Conservation (phyloP, 257 asterid species). For the Solanum piurae region DNA sequence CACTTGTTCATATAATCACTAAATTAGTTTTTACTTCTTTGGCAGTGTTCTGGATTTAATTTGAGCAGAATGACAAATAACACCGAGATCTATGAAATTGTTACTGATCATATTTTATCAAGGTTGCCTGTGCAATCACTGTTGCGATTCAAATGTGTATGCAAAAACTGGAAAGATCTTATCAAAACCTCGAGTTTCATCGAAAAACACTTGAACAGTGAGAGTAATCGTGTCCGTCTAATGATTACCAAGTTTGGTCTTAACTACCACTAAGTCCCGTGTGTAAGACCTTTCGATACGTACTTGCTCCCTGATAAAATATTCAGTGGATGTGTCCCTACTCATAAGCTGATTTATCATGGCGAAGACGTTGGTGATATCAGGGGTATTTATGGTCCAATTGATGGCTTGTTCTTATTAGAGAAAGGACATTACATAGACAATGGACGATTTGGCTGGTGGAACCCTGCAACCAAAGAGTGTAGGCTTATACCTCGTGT, state of each 20-base stretch:
- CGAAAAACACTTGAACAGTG: not conserved
- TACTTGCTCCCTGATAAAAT: not conserved
- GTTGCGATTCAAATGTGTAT: not conserved
- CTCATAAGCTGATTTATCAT: not conserved
- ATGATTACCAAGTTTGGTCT: not conserved
- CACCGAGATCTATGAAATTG: not conserved
- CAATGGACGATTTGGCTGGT: not conserved
- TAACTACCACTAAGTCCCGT: not conserved
- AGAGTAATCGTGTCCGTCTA: not conserved
- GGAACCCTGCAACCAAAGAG: not conserved
- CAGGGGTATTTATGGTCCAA: not conserved
- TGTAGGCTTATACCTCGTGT: not conserved
- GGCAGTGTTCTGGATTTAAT: not conserved
- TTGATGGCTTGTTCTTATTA: not conserved
- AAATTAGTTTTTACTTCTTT: not conserved
- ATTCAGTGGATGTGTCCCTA: not conserved
- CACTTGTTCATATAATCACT: not conserved
- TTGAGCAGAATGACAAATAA: not conserved
- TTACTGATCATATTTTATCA: not conserved
- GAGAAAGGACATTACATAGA: not conserved
- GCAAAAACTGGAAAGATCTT: not conserved
- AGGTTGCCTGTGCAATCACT: not conserved
- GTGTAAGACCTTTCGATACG: not conserved
- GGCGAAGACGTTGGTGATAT: not conserved
- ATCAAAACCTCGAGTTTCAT: not conserved